A percentile compares a stretch with the other conserved stretches of the same genome.
phyloP scores from a whole-genome alignment of 495 filamentous ascomycete genomes.

The Coniosporium apollinis region DNA sequence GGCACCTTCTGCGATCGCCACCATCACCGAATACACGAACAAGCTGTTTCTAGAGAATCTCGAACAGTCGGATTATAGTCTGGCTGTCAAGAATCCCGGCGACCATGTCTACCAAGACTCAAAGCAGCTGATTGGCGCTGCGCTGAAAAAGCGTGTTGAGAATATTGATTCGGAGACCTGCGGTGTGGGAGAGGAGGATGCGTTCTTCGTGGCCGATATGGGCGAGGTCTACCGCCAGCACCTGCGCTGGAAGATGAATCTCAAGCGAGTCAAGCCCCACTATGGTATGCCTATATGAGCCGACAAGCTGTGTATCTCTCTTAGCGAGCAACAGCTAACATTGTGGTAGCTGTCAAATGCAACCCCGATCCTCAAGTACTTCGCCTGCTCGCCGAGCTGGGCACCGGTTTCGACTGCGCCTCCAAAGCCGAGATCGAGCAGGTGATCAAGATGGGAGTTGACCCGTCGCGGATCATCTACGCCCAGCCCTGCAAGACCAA shows the following conservation, averaged over 20 bases:
- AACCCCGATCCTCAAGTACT: conserved; percentile 87
- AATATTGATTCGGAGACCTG: conserved; percentile 71
- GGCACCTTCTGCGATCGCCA: conserved; percentile 52
- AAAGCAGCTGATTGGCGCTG: conserved; percentile 46
- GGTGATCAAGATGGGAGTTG: conserved; percentile 67
- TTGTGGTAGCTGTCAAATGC: conserved; percentile 81
- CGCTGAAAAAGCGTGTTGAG: conserved; percentile 65
- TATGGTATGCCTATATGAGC: conserved; percentile 75
- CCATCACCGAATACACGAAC: conserved; percentile 26
- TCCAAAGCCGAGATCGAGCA: conserved; percentile 93
- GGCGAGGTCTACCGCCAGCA: conserved; percentile 98
- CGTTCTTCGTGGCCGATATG: conserved; percentile 96
- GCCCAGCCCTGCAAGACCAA: conserved; percentile 99
- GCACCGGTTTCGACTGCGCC: conserved; percentile 94
- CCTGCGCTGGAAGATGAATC: conserved; percentile 89
- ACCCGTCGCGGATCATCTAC: conserved; percentile 90
- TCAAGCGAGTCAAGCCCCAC: conserved; percentile 86
- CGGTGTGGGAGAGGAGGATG: conserved; percentile 80
- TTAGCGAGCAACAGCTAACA: background rate
- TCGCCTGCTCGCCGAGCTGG: conserved; percentile 68
- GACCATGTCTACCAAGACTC: background rate
- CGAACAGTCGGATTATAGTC: no score
- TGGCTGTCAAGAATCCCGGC: no score
- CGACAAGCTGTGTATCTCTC: background rate
- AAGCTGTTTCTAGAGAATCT: no score